A percentile compares a stretch with the other conserved stretches of the same genome.
phyloP scores from a whole-genome alignment of 768 basidiomycete genomes.

The Lyophyllum semitale region DNA sequence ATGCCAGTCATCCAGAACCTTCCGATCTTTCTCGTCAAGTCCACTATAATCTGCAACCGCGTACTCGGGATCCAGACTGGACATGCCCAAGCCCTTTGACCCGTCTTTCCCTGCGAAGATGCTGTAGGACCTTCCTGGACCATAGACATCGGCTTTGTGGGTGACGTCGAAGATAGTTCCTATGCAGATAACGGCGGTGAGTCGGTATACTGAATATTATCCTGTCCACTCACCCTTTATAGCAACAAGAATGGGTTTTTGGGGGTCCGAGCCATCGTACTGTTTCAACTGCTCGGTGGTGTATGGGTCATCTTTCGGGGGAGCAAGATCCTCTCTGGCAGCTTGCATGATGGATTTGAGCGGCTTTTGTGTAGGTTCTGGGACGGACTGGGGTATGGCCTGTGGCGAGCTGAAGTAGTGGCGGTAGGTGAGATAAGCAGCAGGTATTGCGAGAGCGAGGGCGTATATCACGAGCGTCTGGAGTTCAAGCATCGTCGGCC shows the following conservation, averaged over 20 bases:
- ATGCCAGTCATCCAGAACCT: slow-evolving; percentile 89
- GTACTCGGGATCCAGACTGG: slow-evolving; percentile 82
- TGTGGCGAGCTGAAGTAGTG: slow-evolving; percentile 9
- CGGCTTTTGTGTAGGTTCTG: slow-evolving; percentile 28
- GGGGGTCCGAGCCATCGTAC: slow-evolving; percentile 68
- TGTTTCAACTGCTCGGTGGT: slow-evolving; percentile 65
- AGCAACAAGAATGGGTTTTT: slow-evolving; percentile 83
- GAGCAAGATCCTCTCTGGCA: slow-evolving; percentile 55
- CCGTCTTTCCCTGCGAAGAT: slow-evolving; percentile 95
- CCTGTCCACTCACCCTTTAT: slow-evolving; percentile 71
- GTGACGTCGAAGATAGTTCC: slow-evolving; percentile 92
- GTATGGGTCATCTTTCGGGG: slow-evolving; percentile 80
- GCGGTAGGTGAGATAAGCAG: slow-evolving; percentile 24
- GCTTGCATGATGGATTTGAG: slow-evolving; percentile 74
- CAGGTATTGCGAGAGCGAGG: slow-evolving; percentile 26
- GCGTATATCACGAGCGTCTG: slow-evolving; percentile 25
- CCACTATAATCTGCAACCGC: slow-evolving; percentile 85
- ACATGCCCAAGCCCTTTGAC: slow-evolving; percentile 86
- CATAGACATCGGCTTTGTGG: slow-evolving; percentile 86
- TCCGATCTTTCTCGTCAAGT: slow-evolving; percentile 70
- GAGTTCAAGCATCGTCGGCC: slow-evolving; percentile 21
- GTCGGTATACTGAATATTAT: neutral
- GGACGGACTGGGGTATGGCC: slow-evolving; percentile 17
- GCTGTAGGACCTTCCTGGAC: slow-evolving; percentile 74
- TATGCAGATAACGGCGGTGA: slow-evolving; percentile 25